Evolutionary conservation across 225 moss, liverwort and hornwort species (phyloP).

Genomic region (Pseudisothecium myosuroides): DNA sequence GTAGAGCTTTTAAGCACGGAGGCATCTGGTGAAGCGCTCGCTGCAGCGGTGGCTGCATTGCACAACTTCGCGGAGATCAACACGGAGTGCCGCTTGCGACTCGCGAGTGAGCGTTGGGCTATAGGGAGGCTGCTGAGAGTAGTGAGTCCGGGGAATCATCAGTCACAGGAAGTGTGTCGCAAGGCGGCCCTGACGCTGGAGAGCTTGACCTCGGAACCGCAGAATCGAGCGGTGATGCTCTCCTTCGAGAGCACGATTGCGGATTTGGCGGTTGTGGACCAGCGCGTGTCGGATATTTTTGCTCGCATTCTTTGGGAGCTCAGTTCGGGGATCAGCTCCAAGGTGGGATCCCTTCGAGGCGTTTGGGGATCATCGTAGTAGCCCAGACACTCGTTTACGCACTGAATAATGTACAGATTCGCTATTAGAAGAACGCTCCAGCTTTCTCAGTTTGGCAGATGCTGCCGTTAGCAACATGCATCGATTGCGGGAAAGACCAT

Average conservation of each 20-base stretch:
- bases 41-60: conserved; percentile 87
- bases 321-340: conserved; percentile 78
- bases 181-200: conserved; percentile 87
- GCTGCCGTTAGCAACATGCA: not conserved
- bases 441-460: not conserved
- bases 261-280: conserved; percentile 69
- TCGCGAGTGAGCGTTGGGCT: conserved; percentile 94
- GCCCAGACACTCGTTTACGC: not conserved
- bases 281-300: conserved; percentile 81
- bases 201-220: conserved; percentile 88
- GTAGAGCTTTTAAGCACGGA: conserved; percentile 67
- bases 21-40: conserved; percentile 55
- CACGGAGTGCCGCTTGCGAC: conserved; percentile 79
- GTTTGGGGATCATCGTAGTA: conserved; percentile 79
- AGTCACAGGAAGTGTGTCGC: conserved; percentile 58
- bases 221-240: conserved; percentile 69
- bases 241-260: conserved; percentile 71
- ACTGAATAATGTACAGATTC: not conserved
- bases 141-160: conserved; percentile 50
- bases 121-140: conserved; percentile 61
- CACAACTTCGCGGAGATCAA: conserved; percentile 98
- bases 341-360: conserved; percentile 69
- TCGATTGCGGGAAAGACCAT: not conserved
- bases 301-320: conserved; percentile 94
- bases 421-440: not conserved